These are phyloP conservation scores for Exidia glandulosa DNA, from an alignment of 768 basidiomycete genomes.

Conservation along the genomic window DNA sequence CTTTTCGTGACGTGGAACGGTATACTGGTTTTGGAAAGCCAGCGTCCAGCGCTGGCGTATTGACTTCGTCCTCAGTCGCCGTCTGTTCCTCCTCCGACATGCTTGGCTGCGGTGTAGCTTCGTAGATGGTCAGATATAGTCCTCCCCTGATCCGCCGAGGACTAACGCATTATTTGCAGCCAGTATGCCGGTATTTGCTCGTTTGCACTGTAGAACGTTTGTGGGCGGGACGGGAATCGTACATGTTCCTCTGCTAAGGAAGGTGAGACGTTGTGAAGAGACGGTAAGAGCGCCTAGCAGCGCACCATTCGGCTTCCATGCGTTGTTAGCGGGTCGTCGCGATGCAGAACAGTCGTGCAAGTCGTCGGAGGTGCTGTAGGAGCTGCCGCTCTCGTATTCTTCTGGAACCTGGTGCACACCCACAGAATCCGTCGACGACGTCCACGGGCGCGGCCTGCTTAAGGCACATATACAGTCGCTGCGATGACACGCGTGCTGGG, in stretches of 20 bases:
- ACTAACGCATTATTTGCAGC: background rate
- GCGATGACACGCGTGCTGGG: background rate
- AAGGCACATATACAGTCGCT: background rate
- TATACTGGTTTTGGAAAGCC: no score
- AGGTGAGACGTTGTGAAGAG: no score
- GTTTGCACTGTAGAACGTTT: background rate
- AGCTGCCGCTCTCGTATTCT: background rate
- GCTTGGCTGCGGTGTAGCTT: background rate
- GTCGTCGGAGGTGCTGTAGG: background rate
- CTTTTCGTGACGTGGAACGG: no score
- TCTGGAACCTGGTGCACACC: background rate
- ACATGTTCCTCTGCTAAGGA: background rate
- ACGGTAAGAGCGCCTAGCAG: background rate
- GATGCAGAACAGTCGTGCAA: background rate
- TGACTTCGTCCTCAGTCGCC: no score
- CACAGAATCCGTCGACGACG: background rate
- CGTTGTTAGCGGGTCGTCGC: background rate
- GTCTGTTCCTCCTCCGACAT: background rate
- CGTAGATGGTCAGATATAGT: background rate
- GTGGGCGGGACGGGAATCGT: background rate
- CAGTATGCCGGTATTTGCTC: background rate
- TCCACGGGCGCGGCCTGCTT: background rate
- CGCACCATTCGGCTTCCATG: background rate
- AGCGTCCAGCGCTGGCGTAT: no score
- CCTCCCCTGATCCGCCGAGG: background rate